Percentiles rank a stretch among this genome's conserved stretches.
Conservation (phyloP, 2,329 filamentous ascomycete genomes). For the Ophiostoma himal-ulmi region DNA sequence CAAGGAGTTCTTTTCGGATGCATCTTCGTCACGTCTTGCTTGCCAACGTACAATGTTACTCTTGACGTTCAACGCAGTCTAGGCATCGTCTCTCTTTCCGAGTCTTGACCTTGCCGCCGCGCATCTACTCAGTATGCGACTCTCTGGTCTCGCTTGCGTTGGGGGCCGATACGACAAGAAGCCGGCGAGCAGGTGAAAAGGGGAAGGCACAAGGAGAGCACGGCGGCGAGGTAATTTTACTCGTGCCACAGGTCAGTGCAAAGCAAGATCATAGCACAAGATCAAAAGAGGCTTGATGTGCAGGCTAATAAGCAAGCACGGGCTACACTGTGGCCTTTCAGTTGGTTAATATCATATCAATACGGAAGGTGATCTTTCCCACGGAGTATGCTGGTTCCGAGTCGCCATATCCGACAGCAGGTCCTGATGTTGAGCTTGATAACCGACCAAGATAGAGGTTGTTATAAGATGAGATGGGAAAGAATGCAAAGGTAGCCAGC, state of each 20-base stretch:
- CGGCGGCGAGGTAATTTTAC: no score
- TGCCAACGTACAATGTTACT: background rate
- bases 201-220: background rate
- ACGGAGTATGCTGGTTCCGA: conserved; percentile 1
- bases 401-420: background rate
- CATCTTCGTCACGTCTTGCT: background rate
- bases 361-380: background rate
- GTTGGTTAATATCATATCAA: background rate
- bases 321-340: background rate
- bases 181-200: background rate
- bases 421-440: background rate
- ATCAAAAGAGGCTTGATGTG: background rate
- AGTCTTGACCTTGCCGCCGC: background rate
- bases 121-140: background rate
- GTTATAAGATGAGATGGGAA: background rate
- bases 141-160: background rate
- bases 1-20: background rate
- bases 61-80: background rate
- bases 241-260: background rate
- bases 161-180: conserved; percentile 6
- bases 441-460: background rate
- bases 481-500: background rate
- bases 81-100: background rate
- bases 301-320: background rate
- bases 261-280: background rate